phyloP scores from a whole-genome alignment of 164 flowering plant species.

The Houttuynia cordata region DNA sequence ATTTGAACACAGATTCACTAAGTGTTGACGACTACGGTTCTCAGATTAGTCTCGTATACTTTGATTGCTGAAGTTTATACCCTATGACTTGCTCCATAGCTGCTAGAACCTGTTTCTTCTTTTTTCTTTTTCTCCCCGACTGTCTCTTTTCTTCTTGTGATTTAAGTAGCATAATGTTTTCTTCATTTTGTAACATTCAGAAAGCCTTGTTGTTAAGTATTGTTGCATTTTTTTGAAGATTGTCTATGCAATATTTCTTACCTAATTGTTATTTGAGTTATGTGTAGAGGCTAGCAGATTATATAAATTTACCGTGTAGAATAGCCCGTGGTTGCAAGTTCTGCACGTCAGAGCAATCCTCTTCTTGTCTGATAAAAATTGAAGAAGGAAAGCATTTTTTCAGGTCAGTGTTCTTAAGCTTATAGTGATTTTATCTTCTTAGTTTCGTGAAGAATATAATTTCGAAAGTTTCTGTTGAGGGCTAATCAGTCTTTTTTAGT shows the following conservation, averaged over 20 bases:
- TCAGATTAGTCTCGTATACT: background rate
- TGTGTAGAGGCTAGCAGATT: constrained; percentile 88
- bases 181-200: too few species aligned
- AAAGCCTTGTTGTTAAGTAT: too few species aligned
- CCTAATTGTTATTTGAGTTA: constrained; percentile 1
- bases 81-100: background rate
- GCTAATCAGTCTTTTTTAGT: too few species aligned
- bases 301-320: constrained; percentile 83
- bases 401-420: constrained; percentile 28
- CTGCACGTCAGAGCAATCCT: constrained; percentile 64
- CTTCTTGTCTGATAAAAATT: constrained; percentile 78
- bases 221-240: background rate
- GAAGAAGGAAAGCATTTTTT: constrained; percentile 42
- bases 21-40: background rate
- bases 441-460: background rate
- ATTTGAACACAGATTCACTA: background rate
- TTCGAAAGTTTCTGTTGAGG: too few species aligned
- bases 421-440: background rate
- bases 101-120: background rate
- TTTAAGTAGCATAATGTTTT: too few species aligned
- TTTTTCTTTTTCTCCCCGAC: too few species aligned
- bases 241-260: background rate
- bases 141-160: too few species aligned
- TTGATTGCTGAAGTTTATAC: background rate
- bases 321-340: constrained; percentile 93